These are phyloP conservation scores for Salvia sclarea DNA, from an alignment of 305 asterid species.

Conservation along the genomic window DNA sequence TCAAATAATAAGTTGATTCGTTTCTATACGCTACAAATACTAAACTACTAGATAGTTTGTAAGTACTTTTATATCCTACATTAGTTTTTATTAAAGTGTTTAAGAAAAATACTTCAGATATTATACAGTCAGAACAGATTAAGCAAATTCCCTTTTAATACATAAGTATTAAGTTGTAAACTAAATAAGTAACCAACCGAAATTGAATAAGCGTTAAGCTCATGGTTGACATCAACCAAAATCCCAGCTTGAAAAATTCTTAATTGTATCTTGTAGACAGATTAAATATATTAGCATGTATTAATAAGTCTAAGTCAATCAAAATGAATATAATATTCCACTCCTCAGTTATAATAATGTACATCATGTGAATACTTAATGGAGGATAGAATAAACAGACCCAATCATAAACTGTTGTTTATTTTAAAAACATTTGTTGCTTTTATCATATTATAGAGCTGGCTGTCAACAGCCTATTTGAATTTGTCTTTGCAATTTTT, in stretches of 20 bases:
- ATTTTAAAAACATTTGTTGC: background rate
- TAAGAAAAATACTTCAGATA: too few relatives aligned
- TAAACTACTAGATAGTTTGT: too few relatives aligned
- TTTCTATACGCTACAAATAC: too few relatives aligned
- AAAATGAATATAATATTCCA: slow-evolving; percentile 5
- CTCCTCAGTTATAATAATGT: slow-evolving; percentile 2
- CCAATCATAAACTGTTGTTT: slow-evolving; percentile 6
- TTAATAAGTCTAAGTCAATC: background rate
- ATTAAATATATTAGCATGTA: background rate
- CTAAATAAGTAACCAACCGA: background rate
- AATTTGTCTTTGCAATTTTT: slow-evolving; percentile 31
- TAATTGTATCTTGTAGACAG: background rate
- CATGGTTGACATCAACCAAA: slow-evolving; percentile 25
- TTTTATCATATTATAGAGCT: slow-evolving; percentile 9
- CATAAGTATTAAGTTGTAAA: background rate
- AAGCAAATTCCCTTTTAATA: too few relatives aligned
- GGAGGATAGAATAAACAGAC: background rate
- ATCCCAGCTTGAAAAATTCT: background rate
- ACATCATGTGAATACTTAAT: background rate
- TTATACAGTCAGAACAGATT: too few relatives aligned
- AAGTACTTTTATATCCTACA: too few relatives aligned
- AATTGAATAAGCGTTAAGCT: background rate
- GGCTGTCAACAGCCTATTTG: slow-evolving; percentile 35
- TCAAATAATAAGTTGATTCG: too few relatives aligned
- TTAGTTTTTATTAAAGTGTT: too few relatives aligned